phyloP scores from a whole-genome alignment of 176 grass and related monocot genomes.

The Cenchrus fungigraminus region DNA sequence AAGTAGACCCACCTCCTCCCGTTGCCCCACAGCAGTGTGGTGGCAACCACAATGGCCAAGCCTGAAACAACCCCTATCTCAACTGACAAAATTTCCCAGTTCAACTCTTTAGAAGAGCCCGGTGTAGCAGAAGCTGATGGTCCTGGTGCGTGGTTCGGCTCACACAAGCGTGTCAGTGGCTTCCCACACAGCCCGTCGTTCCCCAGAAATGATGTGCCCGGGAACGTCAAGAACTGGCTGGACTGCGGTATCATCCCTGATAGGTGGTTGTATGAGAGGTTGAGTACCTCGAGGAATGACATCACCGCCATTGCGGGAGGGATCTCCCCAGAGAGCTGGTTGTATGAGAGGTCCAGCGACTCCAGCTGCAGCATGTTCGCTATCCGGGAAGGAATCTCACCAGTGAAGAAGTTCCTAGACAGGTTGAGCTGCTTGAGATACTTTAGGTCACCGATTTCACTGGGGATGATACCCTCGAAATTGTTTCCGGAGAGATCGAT shows the following conservation, averaged over 20 bases:
- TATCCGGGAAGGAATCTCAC: not conserved
- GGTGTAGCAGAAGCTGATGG: not conserved
- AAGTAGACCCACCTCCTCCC: constrained; percentile 3
- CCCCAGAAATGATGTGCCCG: not conserved
- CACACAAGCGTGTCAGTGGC: not conserved
- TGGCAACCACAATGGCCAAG: not conserved
- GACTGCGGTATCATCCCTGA: not conserved
- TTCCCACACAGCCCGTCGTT: not conserved
- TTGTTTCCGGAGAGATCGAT: not conserved
- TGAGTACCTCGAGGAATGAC: constrained; percentile 25
- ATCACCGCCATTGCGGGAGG: not conserved
- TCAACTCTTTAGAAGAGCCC: not conserved
- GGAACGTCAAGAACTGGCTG: not conserved
- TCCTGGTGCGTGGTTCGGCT: not conserved
- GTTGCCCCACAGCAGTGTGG: not conserved
- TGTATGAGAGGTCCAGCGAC: not conserved
- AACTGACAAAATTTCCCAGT: constrained; percentile 11
- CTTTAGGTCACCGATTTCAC: not conserved
- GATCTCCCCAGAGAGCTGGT: not conserved
- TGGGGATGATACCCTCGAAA: not conserved
- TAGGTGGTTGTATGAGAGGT: constrained; percentile 16
- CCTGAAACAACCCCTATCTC: not conserved
- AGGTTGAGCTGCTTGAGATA: constrained; percentile 1
- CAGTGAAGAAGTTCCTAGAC: not conserved
- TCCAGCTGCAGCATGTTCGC: not conserved